Base-by-base conservation (phyloP, 2,329 filamentous ascomycete species). In the Mollisia scopiformis region DNA sequence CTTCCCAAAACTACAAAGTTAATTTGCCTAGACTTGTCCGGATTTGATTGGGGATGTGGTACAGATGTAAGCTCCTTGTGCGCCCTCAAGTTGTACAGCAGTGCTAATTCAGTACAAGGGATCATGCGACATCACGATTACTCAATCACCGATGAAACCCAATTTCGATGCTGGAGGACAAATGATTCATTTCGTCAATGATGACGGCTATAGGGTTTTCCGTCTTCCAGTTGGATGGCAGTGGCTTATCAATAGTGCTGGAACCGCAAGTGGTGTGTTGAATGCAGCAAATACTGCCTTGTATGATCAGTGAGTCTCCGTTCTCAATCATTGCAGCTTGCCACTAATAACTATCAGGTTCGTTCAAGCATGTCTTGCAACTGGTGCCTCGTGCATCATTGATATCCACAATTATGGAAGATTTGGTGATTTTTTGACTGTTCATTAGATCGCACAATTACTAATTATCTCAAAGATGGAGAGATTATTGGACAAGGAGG, bases 401-500 rank as follows among this genome's bases (percentile, higher is more conserved):
- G 84, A 87, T 66, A 66, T 83, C 43, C 80, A 84, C 76, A 84
- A 83, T 74, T 84, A 66, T 73, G 84, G 79, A 0, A 80, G 86
- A 51, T 88, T 83, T 19, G 23, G 49, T 52, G 11, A 37, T 3
- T 37, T 16, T 14, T 33, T 8, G 49, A n/a, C 25, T 8, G 7
- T 19, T n/a, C 14, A 23, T 13, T 37, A 4, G 11, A 37, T 37
- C 4, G 4, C 33, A 14, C 11, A 5, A 6, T 3, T 37, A 37
- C 23, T 78, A n/a, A 52, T n/a, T n/a, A 35, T 0, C 80, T 85
- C 47, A 88, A 82, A 79, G 81, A 89, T 64, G 82, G 82, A 13
- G 73, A 74, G 3, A 84, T 89, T 64, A 81, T 89, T 55, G 87
- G 87, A 1, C 86, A 89, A 69, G 86, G 85, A 30, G 86, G 85